phyloP scores from a whole-genome alignment of 768 basidiomycete genomes.

The Boletus vinaceobasis region DNA sequence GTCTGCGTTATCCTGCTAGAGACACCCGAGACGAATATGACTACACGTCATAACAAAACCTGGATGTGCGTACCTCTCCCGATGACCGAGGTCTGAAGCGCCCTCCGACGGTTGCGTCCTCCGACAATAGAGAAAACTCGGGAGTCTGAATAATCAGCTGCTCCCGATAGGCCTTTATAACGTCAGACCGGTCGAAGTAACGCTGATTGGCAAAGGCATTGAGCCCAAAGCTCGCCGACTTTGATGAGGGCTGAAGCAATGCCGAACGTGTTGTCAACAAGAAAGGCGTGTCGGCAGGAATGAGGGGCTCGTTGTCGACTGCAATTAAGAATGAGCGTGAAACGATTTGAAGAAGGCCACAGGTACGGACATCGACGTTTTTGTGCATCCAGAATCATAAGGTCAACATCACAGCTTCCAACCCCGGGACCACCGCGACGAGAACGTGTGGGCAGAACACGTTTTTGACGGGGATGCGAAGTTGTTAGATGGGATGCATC shows the following conservation, averaged over 20 bases:
- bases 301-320: constrained; percentile 72
- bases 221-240: constrained; percentile 39
- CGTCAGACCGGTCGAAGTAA: constrained; percentile 77
- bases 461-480: constrained; percentile 56
- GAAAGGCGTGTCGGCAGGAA: constrained; percentile 64
- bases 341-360: constrained; percentile 4
- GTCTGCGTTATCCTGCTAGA: constrained; percentile 51
- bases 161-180: constrained; percentile 64
- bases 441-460: constrained; percentile 78
- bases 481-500: constrained; percentile 35
- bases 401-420: constrained; percentile 74
- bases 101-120: constrained; percentile 55
- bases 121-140: constrained; percentile 50
- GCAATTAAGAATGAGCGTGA: constrained; percentile 18
- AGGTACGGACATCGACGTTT: constrained; percentile 65
- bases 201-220: constrained; percentile 63
- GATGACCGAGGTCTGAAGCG: constrained; percentile 66
- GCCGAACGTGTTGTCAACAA: constrained; percentile 70
- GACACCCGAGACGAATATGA: constrained; percentile 4
- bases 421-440: constrained; percentile 79
- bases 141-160: constrained; percentile 78
- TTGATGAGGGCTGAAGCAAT: constrained; percentile 42
- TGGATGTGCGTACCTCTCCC: constrained; percentile 59
- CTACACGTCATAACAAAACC: background rate
- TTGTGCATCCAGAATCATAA: constrained; percentile 80